A percentile compares a stretch with the other conserved stretches of the same genome.
phyloP scores from a whole-genome alignment of 108 stramenopile genomes.

The Cyclotella choctawhatcheeana region DNA sequence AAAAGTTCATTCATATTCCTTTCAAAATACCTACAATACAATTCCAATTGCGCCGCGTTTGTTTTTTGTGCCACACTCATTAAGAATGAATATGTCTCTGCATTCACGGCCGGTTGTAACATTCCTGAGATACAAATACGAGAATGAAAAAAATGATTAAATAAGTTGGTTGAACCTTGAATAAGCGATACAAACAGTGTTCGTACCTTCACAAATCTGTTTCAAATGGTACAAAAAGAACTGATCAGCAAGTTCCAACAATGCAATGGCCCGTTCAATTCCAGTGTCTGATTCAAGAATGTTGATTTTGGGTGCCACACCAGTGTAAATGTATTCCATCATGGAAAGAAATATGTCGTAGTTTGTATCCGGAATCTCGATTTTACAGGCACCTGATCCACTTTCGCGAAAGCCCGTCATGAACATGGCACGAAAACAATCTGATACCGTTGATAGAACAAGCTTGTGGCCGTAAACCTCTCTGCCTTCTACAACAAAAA shows the following conservation, averaged over 20 bases:
- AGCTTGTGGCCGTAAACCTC: conserved; percentile 88
- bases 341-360: conserved; percentile 83
- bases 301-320: conserved; percentile 61
- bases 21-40: conserved; percentile 82
- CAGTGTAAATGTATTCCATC: conserved; percentile 95
- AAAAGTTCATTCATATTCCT: conserved; percentile 63
- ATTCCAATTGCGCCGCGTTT: conserved; percentile 82
- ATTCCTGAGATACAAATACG: too few species aligned
- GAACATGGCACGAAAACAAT: conserved; percentile 95
- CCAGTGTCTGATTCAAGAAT: conserved; percentile 20
- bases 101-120: conserved; percentile 68
- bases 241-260: conserved; percentile 91
- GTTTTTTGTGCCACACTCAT: conserved; percentile 82
- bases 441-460: conserved; percentile 83
- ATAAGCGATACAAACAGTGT: too few species aligned
- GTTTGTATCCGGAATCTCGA: conserved; percentile 82
- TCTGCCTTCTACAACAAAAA: conserved; percentile 89
- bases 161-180: too few species aligned
- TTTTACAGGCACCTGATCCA: conserved; percentile 63
- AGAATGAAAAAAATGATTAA: too few species aligned
- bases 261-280: conserved; percentile 66
- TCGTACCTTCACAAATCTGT: conserved; percentile 87
- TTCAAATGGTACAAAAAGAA: conserved; percentile 94
- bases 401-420: conserved; percentile 82
- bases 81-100: conserved; percentile 77